Evolutionary conservation across 768 basidiomycete genomes (phyloP).

Genomic region (Suillus weaverae): DNA sequence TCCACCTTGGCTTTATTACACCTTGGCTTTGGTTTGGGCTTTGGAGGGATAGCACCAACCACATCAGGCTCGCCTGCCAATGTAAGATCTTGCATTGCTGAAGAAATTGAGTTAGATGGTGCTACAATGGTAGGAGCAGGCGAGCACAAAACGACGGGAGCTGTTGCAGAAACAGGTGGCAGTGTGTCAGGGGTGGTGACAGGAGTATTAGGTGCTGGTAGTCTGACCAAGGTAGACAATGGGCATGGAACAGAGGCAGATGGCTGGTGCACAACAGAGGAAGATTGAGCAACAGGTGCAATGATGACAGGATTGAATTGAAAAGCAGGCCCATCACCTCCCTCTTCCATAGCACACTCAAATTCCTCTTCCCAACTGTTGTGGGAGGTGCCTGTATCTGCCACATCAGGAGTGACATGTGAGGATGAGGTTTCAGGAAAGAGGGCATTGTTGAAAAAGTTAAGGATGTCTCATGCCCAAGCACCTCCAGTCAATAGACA

Average conservation of each 20-base stretch:
- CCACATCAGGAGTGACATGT: neutral
- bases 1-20: neutral
- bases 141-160: neutral
- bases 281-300: neutral
- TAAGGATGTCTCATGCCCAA: neutral
- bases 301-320: neutral
- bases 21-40: neutral
- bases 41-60: neutral
- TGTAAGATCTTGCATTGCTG: neutral
- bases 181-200: neutral
- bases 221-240: no score
- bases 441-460: constrained; percentile 5
- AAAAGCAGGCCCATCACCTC: neutral
- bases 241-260: neutral
- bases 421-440: neutral
- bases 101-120: neutral
- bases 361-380: neutral
- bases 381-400: neutral
- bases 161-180: neutral
- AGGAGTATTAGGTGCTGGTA: neutral
- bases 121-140: neutral
- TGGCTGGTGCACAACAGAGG: neutral
- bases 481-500: neutral
- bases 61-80: neutral
- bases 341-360: neutral